Conservation (phyloP, 2,329 filamentous ascomycete genomes). For the Penicillium sp. region DNA sequence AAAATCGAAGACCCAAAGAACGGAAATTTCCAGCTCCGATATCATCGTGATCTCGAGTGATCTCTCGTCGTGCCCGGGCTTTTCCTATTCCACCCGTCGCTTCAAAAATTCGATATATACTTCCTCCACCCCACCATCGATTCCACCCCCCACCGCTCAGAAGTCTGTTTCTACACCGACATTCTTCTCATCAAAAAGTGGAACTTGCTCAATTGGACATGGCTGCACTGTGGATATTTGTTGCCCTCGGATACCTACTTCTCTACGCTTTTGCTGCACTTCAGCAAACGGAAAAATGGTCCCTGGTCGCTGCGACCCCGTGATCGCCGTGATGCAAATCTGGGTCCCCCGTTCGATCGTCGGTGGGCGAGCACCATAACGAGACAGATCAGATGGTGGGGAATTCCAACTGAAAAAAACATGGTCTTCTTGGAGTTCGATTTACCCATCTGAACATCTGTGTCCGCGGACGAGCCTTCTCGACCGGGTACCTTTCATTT, state of each 20-base stretch:
- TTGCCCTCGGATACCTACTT: constrained; percentile 41
- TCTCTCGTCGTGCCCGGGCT: background rate
- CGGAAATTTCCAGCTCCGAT: background rate
- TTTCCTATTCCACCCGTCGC: background rate
- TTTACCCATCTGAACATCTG: background rate
- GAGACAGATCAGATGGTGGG: background rate
- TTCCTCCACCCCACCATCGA: background rate
- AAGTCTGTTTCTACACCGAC: background rate
- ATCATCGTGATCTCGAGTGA: background rate
- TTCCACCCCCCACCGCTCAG: background rate
- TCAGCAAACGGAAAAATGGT: constrained; percentile 22
- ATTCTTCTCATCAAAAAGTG: background rate
- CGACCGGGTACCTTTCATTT: background rate
- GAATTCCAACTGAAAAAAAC: background rate
- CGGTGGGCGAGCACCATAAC: background rate
- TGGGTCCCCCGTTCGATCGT: background rate
- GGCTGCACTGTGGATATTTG: constrained; percentile 39
- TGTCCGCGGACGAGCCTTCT: background rate
- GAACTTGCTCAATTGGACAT: constrained; percentile 19
- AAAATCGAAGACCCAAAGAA: background rate
- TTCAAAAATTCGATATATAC: background rate
- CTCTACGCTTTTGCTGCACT: constrained; percentile 40
- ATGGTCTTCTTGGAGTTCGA: background rate
- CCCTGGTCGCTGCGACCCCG: constrained; percentile 16
- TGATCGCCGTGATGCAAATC: constrained; percentile 27